Percentiles rank a stretch among this genome's conserved stretches.
Evolutionary conservation across 1,284 basidiomycete genomes (phyloP).

Genomic region (Leccinum laetum): DNA sequence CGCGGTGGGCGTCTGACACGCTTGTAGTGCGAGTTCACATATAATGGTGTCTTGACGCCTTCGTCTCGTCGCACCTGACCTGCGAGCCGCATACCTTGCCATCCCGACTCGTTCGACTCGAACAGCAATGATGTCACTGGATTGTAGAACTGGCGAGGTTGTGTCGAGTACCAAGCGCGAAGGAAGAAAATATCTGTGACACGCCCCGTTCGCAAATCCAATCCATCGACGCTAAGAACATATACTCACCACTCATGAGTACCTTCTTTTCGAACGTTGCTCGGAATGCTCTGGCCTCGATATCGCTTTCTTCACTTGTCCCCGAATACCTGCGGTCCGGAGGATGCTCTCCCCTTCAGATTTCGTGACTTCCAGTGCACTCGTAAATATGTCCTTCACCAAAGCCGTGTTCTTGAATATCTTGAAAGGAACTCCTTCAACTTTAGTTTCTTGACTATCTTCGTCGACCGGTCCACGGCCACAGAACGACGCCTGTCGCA

Average conservation of each 20-base stretch:
- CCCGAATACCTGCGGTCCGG: conserved; percentile 92
- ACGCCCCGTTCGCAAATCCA: neutral
- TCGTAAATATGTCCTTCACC: conserved; percentile 96
- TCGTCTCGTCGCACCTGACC: conserved; percentile 89
- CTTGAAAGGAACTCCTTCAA: conserved; percentile 93
- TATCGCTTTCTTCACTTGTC: conserved; percentile 96
- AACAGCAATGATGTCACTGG: conserved; percentile 92
- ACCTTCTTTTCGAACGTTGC: conserved; percentile 99
- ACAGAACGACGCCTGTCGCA: conserved; percentile 87
- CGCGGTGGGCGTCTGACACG: conserved; percentile 77
- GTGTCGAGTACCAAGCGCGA: conserved; percentile 95
- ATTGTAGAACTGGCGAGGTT: conserved; percentile 96
- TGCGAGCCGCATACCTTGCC: conserved; percentile 95
- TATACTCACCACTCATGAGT: conserved; percentile 83
- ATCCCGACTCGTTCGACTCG: conserved; percentile 67
- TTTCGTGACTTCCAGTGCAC: conserved; percentile 93
- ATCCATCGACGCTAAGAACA: neutral
- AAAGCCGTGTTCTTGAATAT: conserved; percentile 99
- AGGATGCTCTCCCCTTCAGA: conserved; percentile 92
- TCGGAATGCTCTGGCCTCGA: conserved; percentile 93
- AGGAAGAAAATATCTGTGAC: conserved; percentile 89
- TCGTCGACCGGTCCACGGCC: conserved; percentile 88
- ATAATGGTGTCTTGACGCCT: conserved; percentile 79
- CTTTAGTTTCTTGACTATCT: conserved; percentile 99
- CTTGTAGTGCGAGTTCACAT: conserved; percentile 90